Evolutionary conservation across 1,284 basidiomycete genomes (phyloP).

Genomic region (Pseudozyma thailandica): DNA sequence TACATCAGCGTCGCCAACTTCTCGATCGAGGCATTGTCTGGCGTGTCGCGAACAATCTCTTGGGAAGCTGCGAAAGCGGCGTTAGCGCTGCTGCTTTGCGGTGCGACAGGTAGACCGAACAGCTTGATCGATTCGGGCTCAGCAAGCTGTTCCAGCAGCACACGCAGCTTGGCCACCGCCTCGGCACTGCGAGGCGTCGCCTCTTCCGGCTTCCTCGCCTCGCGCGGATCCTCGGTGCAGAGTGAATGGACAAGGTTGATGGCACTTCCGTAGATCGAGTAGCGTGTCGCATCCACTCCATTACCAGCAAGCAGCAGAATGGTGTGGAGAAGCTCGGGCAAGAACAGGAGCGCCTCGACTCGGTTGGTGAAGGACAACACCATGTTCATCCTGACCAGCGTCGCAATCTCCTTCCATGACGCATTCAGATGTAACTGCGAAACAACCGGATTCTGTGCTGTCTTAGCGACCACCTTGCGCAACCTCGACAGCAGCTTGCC

Average conservation of each 20-base stretch:
- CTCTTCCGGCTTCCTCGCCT: conserved; percentile 45
- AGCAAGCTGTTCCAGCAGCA: conserved; percentile 50
- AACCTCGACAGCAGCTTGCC: conserved; percentile 62
- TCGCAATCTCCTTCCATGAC: conserved; percentile 65
- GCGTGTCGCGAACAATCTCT: conserved; percentile 50
- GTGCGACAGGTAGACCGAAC: conserved; percentile 53
- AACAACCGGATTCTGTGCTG: conserved; percentile 56
- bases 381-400: conserved; percentile 64
- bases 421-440: conserved; percentile 57
- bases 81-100: conserved; percentile 16
- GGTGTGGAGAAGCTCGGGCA: conserved; percentile 62
- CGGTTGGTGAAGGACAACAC: conserved; percentile 63
- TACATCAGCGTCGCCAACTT: conserved; percentile 57
- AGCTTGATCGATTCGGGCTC: conserved; percentile 50
- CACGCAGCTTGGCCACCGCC: conserved; percentile 43
- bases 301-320: conserved; percentile 62
- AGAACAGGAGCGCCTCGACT: conserved; percentile 58
- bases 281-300: conserved; percentile 58
- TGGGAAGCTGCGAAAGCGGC: conserved; percentile 44
- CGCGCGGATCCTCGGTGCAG: conserved; percentile 61
- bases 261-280: conserved; percentile 59
- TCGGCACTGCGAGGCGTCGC: conserved; percentile 43
- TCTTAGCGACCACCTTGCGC: conserved; percentile 61
- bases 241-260: conserved; percentile 65
- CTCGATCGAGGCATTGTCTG: conserved; percentile 59